A percentile compares a stretch with the other conserved stretches of the same genome.
Evolutionary conservation across 2,329 filamentous ascomycete species (phyloP).

Genomic region (Zasmidium cellare): DNA sequence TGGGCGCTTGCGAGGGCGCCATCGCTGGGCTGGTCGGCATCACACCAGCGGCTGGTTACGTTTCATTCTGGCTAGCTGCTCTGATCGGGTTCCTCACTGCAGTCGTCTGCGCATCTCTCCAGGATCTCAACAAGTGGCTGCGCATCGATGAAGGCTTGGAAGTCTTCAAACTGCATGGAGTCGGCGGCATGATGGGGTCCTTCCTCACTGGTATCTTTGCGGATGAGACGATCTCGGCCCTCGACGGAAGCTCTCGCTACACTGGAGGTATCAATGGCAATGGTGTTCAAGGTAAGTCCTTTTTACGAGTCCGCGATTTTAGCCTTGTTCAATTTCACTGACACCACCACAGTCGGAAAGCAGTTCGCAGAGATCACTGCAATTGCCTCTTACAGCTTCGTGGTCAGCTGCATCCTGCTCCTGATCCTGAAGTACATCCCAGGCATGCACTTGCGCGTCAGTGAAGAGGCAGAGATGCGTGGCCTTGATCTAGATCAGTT

Average conservation of each 20-base stretch:
- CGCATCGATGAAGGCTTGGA: conserved; percentile 60
- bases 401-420: conserved; percentile 53
- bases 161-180: conserved; percentile 60
- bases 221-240: conserved; percentile 45
- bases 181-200: conserved; percentile 59
- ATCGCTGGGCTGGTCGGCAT: conserved; percentile 63
- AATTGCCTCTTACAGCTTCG: conserved; percentile 55
- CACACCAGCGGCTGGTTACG: conserved; percentile 53
- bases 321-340: not conserved
- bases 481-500: conserved; percentile 58
- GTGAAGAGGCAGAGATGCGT: conserved; percentile 56
- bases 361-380: conserved; percentile 59
- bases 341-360: conserved; percentile 43
- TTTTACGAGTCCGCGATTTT: not conserved
- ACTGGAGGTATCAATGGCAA: conserved; percentile 57
- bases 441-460: conserved; percentile 55
- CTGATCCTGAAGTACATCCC: conserved; percentile 56
- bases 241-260: conserved; percentile 52
- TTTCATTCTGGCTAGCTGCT: conserved; percentile 41
- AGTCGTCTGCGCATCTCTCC: conserved; percentile 50
- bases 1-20: conserved; percentile 58
- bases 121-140: conserved; percentile 56
- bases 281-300: conserved; percentile 45
- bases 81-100: conserved; percentile 59
- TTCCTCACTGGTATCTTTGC: conserved; percentile 62